A percentile compares a stretch with the other conserved stretches of the same genome.
These are phyloP conservation scores for Aegle marmelos DNA, from an alignment of 345 rosid genomes.

Conservation along the genomic window DNA sequence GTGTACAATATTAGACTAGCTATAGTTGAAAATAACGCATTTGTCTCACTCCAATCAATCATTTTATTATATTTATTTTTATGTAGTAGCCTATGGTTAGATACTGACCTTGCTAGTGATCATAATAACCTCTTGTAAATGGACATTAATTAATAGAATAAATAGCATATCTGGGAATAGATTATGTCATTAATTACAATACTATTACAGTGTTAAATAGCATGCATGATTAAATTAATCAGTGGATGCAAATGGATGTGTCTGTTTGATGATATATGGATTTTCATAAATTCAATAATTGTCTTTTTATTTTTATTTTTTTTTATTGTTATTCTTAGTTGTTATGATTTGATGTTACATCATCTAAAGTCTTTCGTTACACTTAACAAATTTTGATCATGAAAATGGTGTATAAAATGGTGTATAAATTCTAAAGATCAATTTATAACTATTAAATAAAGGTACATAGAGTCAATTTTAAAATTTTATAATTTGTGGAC, in stretches of 20 bases:
- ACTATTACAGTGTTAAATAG: neutral
- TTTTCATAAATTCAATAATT: neutral
- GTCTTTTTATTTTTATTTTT: too few relatives aligned
- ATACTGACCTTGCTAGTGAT: neutral
- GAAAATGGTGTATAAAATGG: too few relatives aligned
- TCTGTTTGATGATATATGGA: neutral
- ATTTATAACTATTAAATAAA: too few relatives aligned
- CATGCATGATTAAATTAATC: neutral
- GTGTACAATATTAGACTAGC: neutral
- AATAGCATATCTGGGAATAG: neutral
- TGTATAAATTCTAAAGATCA: too few relatives aligned
- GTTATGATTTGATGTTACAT: too few relatives aligned
- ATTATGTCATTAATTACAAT: too few relatives aligned
- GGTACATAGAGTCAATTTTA: too few relatives aligned
- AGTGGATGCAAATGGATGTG: neutral
- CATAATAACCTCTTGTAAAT: neutral
- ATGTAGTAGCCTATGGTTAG: neutral
- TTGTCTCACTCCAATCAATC: constrained; percentile 34
- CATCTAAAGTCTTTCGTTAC: too few relatives aligned
- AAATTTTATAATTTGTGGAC: too few relatives aligned
- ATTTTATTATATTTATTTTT: neutral
- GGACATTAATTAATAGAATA: neutral
- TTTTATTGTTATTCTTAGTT: too few relatives aligned
- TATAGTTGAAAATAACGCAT: constrained; percentile 9
- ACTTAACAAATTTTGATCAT: too few relatives aligned